Percentiles rank a stretch among this genome's conserved stretches.
These are phyloP conservation scores for Leucosporidium scottii DNA, from an alignment of 768 basidiomycete genomes.

Conservation along the genomic window DNA sequence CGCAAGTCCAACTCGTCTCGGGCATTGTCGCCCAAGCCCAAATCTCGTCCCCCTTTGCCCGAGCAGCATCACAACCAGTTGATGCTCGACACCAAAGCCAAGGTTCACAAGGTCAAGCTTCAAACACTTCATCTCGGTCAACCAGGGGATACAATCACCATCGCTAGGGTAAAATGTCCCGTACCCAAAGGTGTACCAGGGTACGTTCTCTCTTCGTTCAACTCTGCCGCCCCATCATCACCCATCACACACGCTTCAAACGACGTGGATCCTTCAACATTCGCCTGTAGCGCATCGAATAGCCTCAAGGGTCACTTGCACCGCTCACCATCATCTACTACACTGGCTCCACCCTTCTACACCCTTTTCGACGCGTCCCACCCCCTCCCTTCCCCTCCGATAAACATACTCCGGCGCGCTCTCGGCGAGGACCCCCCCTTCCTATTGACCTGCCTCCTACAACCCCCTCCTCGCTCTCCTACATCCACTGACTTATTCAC, in stretches of 20 bases:
- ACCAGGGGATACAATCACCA: slow-evolving; percentile 18
- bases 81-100: slow-evolving; percentile 7
- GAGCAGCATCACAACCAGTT: slow-evolving; percentile 15
- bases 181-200: slow-evolving; percentile 31
- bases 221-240: too few species aligned
- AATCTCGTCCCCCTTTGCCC: slow-evolving; percentile 14
- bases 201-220: slow-evolving; percentile 2
- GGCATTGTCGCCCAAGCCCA: slow-evolving; percentile 20
- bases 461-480: too few species aligned
- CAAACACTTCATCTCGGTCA: slow-evolving; percentile 29
- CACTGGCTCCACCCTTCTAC: too few species aligned
- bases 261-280: too few species aligned
- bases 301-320: too few species aligned
- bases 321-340: too few species aligned
- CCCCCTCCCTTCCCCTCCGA: not conserved
- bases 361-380: too few species aligned
- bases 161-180: slow-evolving; percentile 31
- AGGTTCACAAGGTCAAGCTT: slow-evolving; percentile 30
- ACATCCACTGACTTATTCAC: not conserved
- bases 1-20: slow-evolving; percentile 13
- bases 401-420: not conserved
- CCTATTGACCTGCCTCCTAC: too few species aligned
- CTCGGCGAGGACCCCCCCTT: too few species aligned
- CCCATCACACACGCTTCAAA: too few species aligned
- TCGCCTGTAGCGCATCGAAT: too few species aligned